Evolutionary conservation across 2,329 filamentous ascomycete genomes (phyloP).

Genomic region (Aspergillus sp.): DNA sequence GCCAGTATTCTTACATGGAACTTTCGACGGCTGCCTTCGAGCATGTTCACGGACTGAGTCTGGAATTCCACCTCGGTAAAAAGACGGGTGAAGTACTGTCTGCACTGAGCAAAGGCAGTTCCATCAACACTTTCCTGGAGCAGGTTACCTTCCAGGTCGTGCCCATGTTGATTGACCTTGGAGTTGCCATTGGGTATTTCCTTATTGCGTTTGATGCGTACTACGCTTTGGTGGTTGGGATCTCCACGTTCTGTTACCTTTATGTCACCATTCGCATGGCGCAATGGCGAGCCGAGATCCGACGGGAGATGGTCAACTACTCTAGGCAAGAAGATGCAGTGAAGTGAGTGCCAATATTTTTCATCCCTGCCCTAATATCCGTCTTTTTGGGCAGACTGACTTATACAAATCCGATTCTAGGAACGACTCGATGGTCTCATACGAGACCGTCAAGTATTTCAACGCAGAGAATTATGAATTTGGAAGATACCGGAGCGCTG

Average conservation of each 20-base stretch:
- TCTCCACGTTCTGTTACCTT: slow-evolving; percentile 92
- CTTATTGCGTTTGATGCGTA: slow-evolving; percentile 72
- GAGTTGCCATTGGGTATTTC: slow-evolving; percentile 77
- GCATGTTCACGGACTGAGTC: slow-evolving; percentile 87
- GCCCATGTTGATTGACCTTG: slow-evolving; percentile 86
- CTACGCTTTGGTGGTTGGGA: slow-evolving; percentile 79
- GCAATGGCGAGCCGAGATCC: slow-evolving; percentile 80
- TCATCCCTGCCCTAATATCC: not conserved
- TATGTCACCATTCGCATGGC: slow-evolving; percentile 96
- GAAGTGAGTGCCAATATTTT: slow-evolving; percentile 49
- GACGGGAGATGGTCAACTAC: slow-evolving; percentile 88
- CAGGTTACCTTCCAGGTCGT: slow-evolving; percentile 93
- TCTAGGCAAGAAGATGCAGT: slow-evolving; percentile 93
- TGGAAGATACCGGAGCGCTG: slow-evolving; percentile 60
- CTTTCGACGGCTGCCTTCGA: slow-evolving; percentile 93
- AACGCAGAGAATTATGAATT: slow-evolving; percentile 78
- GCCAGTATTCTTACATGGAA: slow-evolving; percentile 92
- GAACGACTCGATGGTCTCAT: slow-evolving; percentile 98
- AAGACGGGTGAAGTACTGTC: slow-evolving; percentile 94
- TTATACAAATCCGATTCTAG: slow-evolving; percentile 21
- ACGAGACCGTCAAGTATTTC: slow-evolving; percentile 90
- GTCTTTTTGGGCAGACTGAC: not conserved
- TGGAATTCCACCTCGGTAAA: slow-evolving; percentile 95
- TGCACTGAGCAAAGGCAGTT: slow-evolving; percentile 88
- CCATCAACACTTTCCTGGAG: slow-evolving; percentile 94